These are phyloP conservation scores for Corynespora cassiicola DNA, from an alignment of 2,329 filamentous ascomycete genomes.

Conservation along the genomic window DNA sequence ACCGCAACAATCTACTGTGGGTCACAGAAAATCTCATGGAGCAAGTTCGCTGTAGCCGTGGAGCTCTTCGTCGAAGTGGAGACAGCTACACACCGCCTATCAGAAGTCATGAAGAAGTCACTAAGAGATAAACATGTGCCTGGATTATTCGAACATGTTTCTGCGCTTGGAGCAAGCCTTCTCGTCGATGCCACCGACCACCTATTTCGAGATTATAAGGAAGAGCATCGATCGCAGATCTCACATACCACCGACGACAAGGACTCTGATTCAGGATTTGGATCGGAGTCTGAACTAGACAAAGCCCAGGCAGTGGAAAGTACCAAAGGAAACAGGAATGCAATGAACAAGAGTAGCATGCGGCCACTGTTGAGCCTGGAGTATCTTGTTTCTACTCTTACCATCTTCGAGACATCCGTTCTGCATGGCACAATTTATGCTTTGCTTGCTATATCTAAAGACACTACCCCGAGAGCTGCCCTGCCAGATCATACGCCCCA, in stretches of 20 bases:
- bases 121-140: slow-evolving; percentile 29
- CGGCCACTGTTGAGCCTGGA: slow-evolving; percentile 39
- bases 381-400: slow-evolving; percentile 42
- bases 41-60: slow-evolving; percentile 47
- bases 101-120: slow-evolving; percentile 44
- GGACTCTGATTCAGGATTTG: slow-evolving; percentile 3
- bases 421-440: slow-evolving; percentile 44
- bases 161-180: slow-evolving; percentile 42
- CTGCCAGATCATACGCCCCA: background rate
- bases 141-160: slow-evolving; percentile 44
- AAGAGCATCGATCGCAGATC: background rate
- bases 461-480: slow-evolving; percentile 27
- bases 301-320: background rate
- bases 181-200: slow-evolving; percentile 44
- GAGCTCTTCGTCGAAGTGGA: slow-evolving; percentile 49
- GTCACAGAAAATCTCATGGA: slow-evolving; percentile 42
- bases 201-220: slow-evolving; percentile 35
- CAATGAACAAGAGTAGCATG: slow-evolving; percentile 2
- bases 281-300: background rate
- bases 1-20: slow-evolving; percentile 48
- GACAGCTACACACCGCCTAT: slow-evolving; percentile 43
- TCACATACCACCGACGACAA: background rate
- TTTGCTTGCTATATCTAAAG: slow-evolving; percentile 43
- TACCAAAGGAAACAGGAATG: background rate
- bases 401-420: slow-evolving; percentile 34